Conservation (phyloP, 768 basidiomycete species). For the Leccinum olivaceopallidum region DNA sequence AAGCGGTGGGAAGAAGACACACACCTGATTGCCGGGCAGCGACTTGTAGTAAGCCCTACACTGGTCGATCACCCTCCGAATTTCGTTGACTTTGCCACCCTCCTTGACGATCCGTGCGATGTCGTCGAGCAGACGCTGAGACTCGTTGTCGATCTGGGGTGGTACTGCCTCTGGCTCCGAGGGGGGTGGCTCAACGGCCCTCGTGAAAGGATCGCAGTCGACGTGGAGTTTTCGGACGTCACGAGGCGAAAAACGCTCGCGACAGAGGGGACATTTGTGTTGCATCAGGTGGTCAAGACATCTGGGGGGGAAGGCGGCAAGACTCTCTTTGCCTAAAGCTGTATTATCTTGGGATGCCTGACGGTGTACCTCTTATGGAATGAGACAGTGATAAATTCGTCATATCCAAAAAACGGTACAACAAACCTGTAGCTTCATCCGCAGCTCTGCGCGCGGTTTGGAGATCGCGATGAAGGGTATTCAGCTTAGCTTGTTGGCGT, state of each 20-base stretch:
- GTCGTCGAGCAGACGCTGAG: conserved; percentile 52
- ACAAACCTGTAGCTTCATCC: conserved; percentile 74
- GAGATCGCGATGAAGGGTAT: conserved; percentile 63
- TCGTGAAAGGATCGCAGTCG: conserved; percentile 49
- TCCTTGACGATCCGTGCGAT: conserved; percentile 55
- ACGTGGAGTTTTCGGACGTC: conserved; percentile 55
- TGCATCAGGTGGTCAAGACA: conserved; percentile 54
- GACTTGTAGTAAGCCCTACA: conserved; percentile 47
- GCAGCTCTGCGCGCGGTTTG: conserved; percentile 65
- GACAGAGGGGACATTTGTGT: conserved; percentile 64
- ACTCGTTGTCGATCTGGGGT: conserved; percentile 40
- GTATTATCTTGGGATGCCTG: conserved; percentile 72
- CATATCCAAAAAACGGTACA: background rate
- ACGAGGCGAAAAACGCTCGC: conserved; percentile 47
- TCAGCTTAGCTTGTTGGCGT: conserved; percentile 52
- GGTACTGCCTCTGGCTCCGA: conserved; percentile 26
- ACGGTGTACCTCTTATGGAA: conserved; percentile 64
- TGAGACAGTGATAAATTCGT: conserved; percentile 9
- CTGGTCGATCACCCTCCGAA: conserved; percentile 55
- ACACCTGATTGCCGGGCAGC: conserved; percentile 48
- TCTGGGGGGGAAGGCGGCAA: conserved; percentile 49
- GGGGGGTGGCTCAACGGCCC: conserved; percentile 17
- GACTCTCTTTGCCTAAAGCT: conserved; percentile 77
- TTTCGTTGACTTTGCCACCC: conserved; percentile 52
- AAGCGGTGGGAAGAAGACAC: conserved; percentile 13